These are phyloP conservation scores for Blastocystis sp. DNA, from an alignment of 352 stramenopile genomes.

Conservation along the genomic window DNA sequence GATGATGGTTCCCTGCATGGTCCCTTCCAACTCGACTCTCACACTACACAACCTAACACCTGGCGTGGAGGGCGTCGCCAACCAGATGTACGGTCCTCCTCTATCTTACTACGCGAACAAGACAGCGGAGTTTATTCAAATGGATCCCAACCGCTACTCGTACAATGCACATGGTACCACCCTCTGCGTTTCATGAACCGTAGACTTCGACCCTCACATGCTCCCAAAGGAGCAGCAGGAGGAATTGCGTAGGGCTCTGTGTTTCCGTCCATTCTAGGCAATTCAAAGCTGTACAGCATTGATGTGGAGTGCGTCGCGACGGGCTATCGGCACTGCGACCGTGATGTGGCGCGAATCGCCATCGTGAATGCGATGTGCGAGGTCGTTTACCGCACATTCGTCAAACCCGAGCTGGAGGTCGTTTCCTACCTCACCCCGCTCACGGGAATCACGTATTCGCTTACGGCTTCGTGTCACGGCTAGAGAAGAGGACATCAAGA, in stretches of 20 bases:
- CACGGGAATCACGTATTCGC: conserved; percentile 44
- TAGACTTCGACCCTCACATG: not conserved
- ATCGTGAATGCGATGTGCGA: conserved; percentile 56
- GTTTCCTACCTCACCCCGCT: conserved; percentile 67
- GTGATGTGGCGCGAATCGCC: conserved; percentile 44
- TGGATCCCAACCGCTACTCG: not conserved
- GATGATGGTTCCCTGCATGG: not conserved
- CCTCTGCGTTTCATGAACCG: not conserved
- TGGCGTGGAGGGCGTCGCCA: not conserved
- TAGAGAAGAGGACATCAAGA: conserved; percentile 30
- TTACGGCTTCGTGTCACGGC: not conserved
- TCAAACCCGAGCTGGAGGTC: conserved; percentile 51
- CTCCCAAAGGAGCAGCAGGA: not conserved
- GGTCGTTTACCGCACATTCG: conserved; percentile 33
- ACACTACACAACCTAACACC: not conserved
- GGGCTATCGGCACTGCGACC: conserved; percentile 41
- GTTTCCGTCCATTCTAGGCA: not conserved
- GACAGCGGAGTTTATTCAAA: not conserved
- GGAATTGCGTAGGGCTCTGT: not conserved
- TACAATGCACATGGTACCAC: not conserved
- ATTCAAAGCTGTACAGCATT: conserved; percentile 52
- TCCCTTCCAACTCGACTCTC: not conserved
- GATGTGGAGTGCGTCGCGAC: conserved; percentile 70
- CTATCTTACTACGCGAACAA: not conserved
- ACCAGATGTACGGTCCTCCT: not conserved